These are phyloP conservation scores for Fusarium neocosmosporiellum DNA, from an alignment of 2,329 filamentous ascomycete genomes.

Conservation along the genomic window DNA sequence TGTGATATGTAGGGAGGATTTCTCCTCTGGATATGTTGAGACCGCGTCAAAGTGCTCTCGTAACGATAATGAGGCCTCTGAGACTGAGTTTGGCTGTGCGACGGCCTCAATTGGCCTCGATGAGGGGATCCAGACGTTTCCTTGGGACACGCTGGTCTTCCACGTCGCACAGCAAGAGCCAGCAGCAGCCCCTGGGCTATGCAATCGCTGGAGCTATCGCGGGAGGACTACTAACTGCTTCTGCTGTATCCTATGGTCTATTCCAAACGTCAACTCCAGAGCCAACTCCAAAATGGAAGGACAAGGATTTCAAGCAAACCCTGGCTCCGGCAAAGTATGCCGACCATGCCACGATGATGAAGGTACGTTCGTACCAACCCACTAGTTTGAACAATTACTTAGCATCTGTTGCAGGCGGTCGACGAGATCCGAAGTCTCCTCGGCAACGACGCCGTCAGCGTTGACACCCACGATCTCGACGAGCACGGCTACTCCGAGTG, in stretches of 20 bases:
- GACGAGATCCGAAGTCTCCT: not conserved
- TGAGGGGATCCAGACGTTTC: not conserved
- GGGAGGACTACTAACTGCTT: not conserved
- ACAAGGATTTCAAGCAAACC: not conserved
- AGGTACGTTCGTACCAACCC: slow-evolving; percentile 6
- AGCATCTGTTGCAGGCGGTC: not conserved
- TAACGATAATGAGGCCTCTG: not conserved
- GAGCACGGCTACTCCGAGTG: slow-evolving; percentile 77
- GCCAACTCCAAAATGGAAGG: slow-evolving; percentile 22
- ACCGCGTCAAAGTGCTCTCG: not conserved
- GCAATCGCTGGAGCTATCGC: not conserved
- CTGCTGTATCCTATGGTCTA: not conserved
- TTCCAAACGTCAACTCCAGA: not conserved
- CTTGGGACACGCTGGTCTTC: not conserved
- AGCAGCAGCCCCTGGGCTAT: not conserved
- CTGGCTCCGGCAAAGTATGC: slow-evolving; percentile 30
- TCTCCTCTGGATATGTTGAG: not conserved
- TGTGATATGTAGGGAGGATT: not conserved
- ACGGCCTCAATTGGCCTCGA: not conserved
- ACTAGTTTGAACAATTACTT: not conserved
- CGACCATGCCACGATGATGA: slow-evolving; percentile 36
- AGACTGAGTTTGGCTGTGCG: not conserved
- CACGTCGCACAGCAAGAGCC: not conserved
- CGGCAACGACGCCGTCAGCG: slow-evolving; percentile 70
- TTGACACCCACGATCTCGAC: slow-evolving; percentile 72